Percentiles rank a stretch among this genome's conserved stretches.
These are phyloP conservation scores for Liquidambar formosana DNA, from an alignment of 164 flowering plant genomes.

Conservation along the genomic window DNA sequence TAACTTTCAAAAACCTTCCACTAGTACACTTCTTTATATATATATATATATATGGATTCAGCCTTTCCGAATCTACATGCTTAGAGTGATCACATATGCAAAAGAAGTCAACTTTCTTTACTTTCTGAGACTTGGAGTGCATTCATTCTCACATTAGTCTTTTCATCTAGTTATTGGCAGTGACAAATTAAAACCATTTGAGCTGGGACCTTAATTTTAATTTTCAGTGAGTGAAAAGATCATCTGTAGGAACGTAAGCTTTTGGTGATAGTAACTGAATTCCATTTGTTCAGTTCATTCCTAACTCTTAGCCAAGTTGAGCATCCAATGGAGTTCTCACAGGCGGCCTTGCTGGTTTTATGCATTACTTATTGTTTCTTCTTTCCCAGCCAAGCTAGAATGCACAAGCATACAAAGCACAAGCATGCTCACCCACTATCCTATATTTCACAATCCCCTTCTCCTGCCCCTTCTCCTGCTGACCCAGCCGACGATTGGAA, in stretches of 20 bases:
- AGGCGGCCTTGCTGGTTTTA: conserved; percentile 4
- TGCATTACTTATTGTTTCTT: conserved; percentile 10
- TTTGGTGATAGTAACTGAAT: too few species aligned
- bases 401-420: conserved; percentile 23
- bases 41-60: conserved; percentile 8
- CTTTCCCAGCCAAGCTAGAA: conserved; percentile 18
- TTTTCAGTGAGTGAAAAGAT: too few species aligned
- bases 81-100: too few species aligned
- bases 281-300: too few species aligned
- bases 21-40: conserved; percentile 20
- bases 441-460: conserved; percentile 33
- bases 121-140: too few species aligned
- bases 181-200: too few species aligned
- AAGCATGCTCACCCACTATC: conserved; percentile 20
- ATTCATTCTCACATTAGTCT: too few species aligned
- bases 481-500: conserved; percentile 5
- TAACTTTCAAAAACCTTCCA: conserved; percentile 25
- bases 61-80: conserved; percentile 20
- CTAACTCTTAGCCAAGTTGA: background rate
- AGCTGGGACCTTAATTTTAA: too few species aligned
- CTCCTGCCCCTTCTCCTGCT: conserved; percentile 36
- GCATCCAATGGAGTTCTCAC: conserved; percentile 7
- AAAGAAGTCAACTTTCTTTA: too few species aligned
- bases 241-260: too few species aligned
- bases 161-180: too few species aligned